Evolutionary conservation across 2,329 filamentous ascomycete genomes (phyloP), one percentile per base, ranked within the genome.

Genomic region (Ophiosphaerella narmari): DNA sequence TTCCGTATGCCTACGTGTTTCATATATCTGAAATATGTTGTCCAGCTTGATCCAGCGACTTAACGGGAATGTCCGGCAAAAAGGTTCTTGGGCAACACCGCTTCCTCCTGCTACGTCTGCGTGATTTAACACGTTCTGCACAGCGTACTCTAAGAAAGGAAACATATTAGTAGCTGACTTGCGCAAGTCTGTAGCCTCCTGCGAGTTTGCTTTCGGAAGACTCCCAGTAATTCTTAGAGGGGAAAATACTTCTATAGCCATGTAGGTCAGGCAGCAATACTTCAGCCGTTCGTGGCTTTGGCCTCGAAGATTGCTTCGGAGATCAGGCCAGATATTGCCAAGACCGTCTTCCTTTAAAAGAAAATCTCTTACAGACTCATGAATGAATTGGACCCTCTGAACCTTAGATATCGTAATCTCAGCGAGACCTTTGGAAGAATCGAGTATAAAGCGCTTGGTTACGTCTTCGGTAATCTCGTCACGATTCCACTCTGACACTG

Each of bases 91-190:
- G 29, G 41, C 21, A 7, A 73, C 56, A 2, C 45, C 52, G 36
- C 26, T 3, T 29, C 26, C 12, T 12, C 55, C 60, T 29, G 77
- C 74, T n/a, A 21, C 18, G 45, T 80, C 58, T 14, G 77, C 70
- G 52, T 81, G 78, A 32, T 60, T 43, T 9, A 81, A 61, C 5
- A 79, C n/a, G 77, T 77, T 66, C 5, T 61, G 49, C 24, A 72
- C 60, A 12, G 78, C 72, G 55, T 81, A 81, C 41, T 74, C 52
- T 5, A 83, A 63, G 46, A 84, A 80, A 1, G 78, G 75, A 51
- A 72, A 77, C 26, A 58, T 52, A 4, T 38, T 14, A 24, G 18
- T 52, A 18, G 64, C 54, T 31, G 31, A 39, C 26, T 46, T 41
- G 47, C 48, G 48, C 3, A 53, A 7, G 45, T 21, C 46, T 54